Percentiles rank a stretch among this genome's conserved stretches.
Conservation (phyloP, 192 early-diverging fungal species). For the Gonapodya prolifera region DNA sequence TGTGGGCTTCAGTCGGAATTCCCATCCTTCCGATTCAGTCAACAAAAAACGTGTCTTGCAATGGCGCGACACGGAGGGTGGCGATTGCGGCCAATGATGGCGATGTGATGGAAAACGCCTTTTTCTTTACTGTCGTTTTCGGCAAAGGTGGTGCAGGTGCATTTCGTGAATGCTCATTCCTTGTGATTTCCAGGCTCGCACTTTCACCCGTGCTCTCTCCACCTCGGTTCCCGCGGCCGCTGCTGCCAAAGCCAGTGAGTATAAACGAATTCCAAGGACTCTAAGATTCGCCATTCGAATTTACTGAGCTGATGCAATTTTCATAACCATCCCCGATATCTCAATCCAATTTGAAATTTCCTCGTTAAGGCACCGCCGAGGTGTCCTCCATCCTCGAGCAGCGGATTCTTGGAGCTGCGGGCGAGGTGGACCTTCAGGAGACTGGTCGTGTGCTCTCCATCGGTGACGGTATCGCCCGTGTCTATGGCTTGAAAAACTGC, state of each 20-base stretch:
- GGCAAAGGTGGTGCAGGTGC: too few species aligned
- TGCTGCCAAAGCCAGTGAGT: not conserved
- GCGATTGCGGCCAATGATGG: not conserved
- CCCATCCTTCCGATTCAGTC: not conserved
- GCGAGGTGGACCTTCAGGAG: slow-evolving; percentile 84
- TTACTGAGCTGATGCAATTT: too few species aligned
- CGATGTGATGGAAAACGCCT: too few species aligned
- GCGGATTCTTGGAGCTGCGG: slow-evolving; percentile 79
- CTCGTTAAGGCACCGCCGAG: slow-evolving; percentile 69
- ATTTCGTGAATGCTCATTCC: not conserved
- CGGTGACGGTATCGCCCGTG: slow-evolving; percentile 99
- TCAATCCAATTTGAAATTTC: not conserved
- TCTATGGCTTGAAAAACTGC: slow-evolving; percentile 94
- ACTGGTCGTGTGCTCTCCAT: slow-evolving; percentile 98
- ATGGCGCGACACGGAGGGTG: not conserved
- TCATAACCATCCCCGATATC: not conserved
- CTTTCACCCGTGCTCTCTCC: not conserved
- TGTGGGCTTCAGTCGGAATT: too few species aligned
- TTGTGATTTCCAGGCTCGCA: not conserved
- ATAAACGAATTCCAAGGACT: too few species aligned
- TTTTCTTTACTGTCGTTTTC: too few species aligned
- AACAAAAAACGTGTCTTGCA: not conserved
- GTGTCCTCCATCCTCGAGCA: slow-evolving; percentile 96
- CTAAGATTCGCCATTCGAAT: too few species aligned
- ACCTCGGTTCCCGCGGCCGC: not conserved